Evolutionary conservation across 192 early-diverging fungal genomes (phyloP).

Genomic region (Gigaspora rosea): DNA sequence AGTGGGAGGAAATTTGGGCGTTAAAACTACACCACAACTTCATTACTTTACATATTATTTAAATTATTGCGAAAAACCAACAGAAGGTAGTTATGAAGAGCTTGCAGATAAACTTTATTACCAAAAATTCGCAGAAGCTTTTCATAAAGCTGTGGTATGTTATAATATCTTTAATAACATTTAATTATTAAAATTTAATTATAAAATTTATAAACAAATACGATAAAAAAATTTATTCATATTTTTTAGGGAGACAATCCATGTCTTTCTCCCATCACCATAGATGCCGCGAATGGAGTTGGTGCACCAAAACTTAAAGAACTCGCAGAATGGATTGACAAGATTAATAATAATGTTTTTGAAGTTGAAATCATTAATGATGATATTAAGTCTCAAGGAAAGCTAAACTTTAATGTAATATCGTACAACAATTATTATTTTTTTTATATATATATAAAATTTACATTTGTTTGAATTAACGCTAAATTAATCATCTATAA

Average conservation of each 20-base stretch:
- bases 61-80: constrained; percentile 66
- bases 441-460: background rate
- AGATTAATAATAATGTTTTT: constrained; percentile 66
- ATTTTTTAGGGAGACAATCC: constrained; percentile 66
- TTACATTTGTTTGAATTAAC: background rate
- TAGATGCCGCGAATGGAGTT: constrained; percentile 97
- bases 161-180: background rate
- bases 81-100: constrained; percentile 80
- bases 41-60: constrained; percentile 92
- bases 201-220: too few relatives aligned
- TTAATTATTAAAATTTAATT: too few relatives aligned
- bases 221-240: background rate
- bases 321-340: constrained; percentile 65
- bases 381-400: constrained; percentile 66
- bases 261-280: constrained; percentile 64
- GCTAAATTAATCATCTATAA: background rate
- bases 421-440: background rate
- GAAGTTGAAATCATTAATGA: constrained; percentile 73
- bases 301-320: constrained; percentile 89
- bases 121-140: constrained; percentile 85
- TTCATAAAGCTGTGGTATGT: constrained; percentile 75
- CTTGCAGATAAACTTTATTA: constrained; percentile 93
- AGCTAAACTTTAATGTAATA: constrained; percentile 82
- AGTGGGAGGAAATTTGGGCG: constrained; percentile 74
- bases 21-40: constrained; percentile 95